Percentiles rank a stretch among this genome's conserved stretches.
These are phyloP conservation scores for Ceratobasidium sp. DNA, from an alignment of 1,284 basidiomycete genomes.

Conservation along the genomic window DNA sequence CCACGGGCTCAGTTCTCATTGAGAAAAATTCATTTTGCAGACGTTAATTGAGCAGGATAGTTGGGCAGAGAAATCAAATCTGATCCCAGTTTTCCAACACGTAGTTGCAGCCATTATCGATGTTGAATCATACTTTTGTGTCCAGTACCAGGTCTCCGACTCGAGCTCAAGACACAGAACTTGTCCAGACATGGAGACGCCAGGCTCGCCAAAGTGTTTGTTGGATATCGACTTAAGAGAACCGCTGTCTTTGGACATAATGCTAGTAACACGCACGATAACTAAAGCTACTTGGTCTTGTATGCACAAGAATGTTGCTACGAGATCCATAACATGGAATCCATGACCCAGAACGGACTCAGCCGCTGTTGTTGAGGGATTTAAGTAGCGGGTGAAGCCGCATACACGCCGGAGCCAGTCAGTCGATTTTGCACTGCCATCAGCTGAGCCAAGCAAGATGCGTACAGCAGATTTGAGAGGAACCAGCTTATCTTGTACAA, in stretches of 20 bases:
- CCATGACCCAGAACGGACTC: background rate
- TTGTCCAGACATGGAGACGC: slow-evolving; percentile 20
- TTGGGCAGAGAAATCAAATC: background rate
- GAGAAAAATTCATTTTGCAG: too few species aligned
- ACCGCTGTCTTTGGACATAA: background rate
- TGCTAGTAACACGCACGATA: slow-evolving; percentile 11
- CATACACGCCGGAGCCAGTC: slow-evolving; percentile 20
- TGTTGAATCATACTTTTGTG: background rate
- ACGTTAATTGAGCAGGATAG: background rate
- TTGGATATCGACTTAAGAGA: background rate
- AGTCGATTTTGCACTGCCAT: slow-evolving; percentile 2
- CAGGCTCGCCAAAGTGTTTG: background rate
- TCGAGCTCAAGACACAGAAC: slow-evolving; percentile 8
- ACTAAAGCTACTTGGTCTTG: background rate
- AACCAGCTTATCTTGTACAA: background rate
- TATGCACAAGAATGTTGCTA: slow-evolving; percentile 1
- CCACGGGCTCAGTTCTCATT: too few species aligned
- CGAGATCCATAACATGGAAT: slow-evolving; percentile 6
- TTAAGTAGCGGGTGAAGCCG: slow-evolving; percentile 23
- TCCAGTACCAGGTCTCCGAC: slow-evolving; percentile 27
- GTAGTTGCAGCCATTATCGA: background rate
- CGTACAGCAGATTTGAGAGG: slow-evolving; percentile 27
- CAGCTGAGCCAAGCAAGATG: background rate
- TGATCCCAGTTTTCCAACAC: background rate
- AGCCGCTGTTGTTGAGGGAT: background rate